Conservation (phyloP, 148 eudicot species). For the Fagopyrum homotropicum region DNA sequence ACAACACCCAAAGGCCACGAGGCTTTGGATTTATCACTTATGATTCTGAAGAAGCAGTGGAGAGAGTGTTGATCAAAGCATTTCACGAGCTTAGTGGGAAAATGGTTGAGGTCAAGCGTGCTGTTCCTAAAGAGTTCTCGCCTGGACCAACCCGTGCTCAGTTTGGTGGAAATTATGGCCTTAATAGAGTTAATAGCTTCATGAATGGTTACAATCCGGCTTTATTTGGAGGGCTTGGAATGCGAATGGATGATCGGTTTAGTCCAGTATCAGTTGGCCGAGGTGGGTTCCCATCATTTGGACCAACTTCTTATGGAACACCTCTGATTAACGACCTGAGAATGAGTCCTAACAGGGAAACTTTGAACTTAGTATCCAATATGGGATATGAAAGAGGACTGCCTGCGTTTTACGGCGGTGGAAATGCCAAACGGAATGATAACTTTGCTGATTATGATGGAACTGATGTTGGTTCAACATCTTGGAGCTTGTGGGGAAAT, state of each 20-base stretch:
- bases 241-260: constrained; percentile 65
- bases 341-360: constrained; percentile 40
- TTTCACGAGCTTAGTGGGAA: constrained; percentile 95
- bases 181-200: constrained; percentile 54
- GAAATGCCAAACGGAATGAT: constrained; percentile 40
- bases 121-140: constrained; percentile 89
- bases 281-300: constrained; percentile 58
- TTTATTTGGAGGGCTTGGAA: constrained; percentile 54
- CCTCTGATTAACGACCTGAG: constrained; percentile 54
- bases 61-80: constrained; percentile 57
- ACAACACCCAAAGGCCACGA: constrained; percentile 95
- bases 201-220: constrained; percentile 56
- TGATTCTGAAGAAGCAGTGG: constrained; percentile 94
- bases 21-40: constrained; percentile 96
- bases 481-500: constrained; percentile 67
- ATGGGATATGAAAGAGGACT: constrained; percentile 51
- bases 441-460: constrained; percentile 47
- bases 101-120: constrained; percentile 96
- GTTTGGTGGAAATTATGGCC: constrained; percentile 46
- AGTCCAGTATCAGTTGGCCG: constrained; percentile 54
- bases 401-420: constrained; percentile 28
- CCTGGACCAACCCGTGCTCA: constrained; percentile 64
- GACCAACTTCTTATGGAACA: constrained; percentile 41
- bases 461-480: constrained; percentile 33
- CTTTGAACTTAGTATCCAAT: constrained; percentile 35